Base-by-base conservation (phyloP, 169 alveolate species). In the Condylostoma magnum region DNA sequence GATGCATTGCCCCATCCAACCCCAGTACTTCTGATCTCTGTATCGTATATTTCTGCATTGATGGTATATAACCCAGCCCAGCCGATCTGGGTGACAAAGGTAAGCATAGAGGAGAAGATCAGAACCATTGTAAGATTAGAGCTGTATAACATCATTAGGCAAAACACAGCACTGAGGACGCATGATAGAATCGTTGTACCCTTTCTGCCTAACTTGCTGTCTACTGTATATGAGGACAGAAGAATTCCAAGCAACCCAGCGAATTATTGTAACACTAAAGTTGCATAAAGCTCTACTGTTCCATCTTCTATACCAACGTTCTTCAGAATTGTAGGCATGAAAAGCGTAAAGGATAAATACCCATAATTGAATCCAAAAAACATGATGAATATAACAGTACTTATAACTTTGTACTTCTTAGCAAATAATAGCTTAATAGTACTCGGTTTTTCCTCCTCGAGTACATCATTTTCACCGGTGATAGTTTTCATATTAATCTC, bases 31-130 rank as follows among this genome's bases (percentile, higher is more conserved):
- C 76, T 67, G 44, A 67, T 38, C 2, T 48, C 34, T 3, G 76
- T 67, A 8, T 60, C 66, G 22, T 33, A 67, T 33, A 47, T 48
- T 53, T 67, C 76, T 12, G 65, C 43, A 67, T 38, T 48, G 4
- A 48, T n/a, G 27, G 76, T 67, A 20, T 47, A 67, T 4, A 50
- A 12, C 6, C 27, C 31, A 15, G 20, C 15, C 48, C 48, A 41
- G 15, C 20, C 15, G 20, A 56, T 25, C n/a, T 25, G 18, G 36
- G 36, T 33, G 18, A 56, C 27, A 34, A 56, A 56, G 25, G 22
- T 31, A 25, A 27, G 18, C 15, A 2, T 4, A 52, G 20, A 18
- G 12, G 63, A 52, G 12, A 52, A 37, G 28, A 22, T 25, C 15
- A 18, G 36, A 2, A 37, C 22, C 20, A 15, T 41, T 41, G 20